Evolutionary conservation across 73 alveolate species (phyloP).

Genomic region (Stentor roeselii): DNA sequence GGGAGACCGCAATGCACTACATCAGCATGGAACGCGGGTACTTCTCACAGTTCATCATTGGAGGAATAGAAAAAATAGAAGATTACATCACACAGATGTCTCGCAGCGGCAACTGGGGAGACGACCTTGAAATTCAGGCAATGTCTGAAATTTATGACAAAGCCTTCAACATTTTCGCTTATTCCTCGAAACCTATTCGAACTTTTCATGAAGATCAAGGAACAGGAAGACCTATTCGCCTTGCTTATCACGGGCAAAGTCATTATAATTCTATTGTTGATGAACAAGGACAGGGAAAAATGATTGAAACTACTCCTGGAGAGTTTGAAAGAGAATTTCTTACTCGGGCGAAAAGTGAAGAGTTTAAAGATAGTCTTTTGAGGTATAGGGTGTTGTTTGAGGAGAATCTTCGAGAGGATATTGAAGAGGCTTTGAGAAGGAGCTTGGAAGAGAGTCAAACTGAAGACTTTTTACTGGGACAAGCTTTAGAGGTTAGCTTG

Average conservation of each 20-base stretch:
- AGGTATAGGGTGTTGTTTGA: constrained; percentile 10
- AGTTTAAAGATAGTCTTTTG: neutral
- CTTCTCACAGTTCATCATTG: constrained; percentile 83
- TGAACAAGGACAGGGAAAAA: constrained; percentile 44
- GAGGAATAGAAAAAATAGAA: constrained; percentile 81
- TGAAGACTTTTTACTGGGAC: constrained; percentile 66
- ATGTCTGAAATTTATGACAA: constrained; percentile 89
- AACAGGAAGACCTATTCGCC: constrained; percentile 68
- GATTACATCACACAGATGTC: constrained; percentile 73
- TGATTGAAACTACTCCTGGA: constrained; percentile 71
- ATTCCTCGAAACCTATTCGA: constrained; percentile 85
- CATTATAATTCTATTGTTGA: constrained; percentile 93
- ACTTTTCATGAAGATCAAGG: constrained; percentile 89
- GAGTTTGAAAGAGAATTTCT: constrained; percentile 72
- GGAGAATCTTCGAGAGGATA: constrained; percentile 29
- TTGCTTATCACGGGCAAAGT: constrained; percentile 93
- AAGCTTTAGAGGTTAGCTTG: constrained; percentile 59
- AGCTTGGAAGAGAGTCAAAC: constrained; percentile 22
- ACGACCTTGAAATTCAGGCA: constrained; percentile 94
- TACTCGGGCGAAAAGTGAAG: constrained; percentile 1
- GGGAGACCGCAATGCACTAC: constrained; percentile 90
- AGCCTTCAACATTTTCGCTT: constrained; percentile 94
- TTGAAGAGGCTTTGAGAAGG: constrained; percentile 39
- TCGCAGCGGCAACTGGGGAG: constrained; percentile 97
- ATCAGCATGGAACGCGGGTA: constrained; percentile 82